phyloP scores from a whole-genome alignment of 1,139 yeast species.

The Suhomyces anneliseae region DNA sequence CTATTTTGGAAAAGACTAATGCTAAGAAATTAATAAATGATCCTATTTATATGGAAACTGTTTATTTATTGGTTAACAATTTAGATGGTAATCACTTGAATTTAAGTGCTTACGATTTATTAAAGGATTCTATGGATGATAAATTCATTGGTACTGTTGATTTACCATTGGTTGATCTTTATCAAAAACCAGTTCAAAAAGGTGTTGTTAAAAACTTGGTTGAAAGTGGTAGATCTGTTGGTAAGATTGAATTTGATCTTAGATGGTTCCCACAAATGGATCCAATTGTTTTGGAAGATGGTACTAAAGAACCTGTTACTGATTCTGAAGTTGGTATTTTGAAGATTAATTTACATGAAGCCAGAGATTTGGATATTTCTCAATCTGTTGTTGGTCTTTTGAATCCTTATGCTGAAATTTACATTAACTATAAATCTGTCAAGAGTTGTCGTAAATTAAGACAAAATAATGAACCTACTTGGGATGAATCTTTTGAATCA shows the following conservation, averaged over 20 bases:
- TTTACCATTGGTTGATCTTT: constrained; percentile 56
- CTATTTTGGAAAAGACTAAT: constrained; percentile 50
- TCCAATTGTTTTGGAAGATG: constrained; percentile 49
- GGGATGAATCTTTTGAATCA: constrained; percentile 63
- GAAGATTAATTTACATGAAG: constrained; percentile 70
- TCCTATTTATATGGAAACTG: constrained; percentile 68
- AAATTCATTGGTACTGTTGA: constrained; percentile 56
- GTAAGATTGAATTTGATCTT: constrained; percentile 59
- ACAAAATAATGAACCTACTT: constrained; percentile 68
- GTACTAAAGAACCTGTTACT: constrained; percentile 46
- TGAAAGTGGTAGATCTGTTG: constrained; percentile 59
- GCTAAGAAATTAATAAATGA: constrained; percentile 54
- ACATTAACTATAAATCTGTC: constrained; percentile 53
- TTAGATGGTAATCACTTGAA: constrained; percentile 56
- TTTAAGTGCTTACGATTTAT: constrained; percentile 54
- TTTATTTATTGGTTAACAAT: constrained; percentile 56
- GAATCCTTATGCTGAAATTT: constrained; percentile 71
- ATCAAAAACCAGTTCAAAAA: constrained; percentile 48
- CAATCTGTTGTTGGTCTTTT: constrained; percentile 66
- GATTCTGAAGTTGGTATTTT: constrained; percentile 70
- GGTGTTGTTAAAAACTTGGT: constrained; percentile 36
- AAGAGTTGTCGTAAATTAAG: constrained; percentile 61
- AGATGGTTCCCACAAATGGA: constrained; percentile 62
- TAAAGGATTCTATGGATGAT: constrained; percentile 53
- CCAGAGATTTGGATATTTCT: constrained; percentile 65